Evolutionary conservation across 768 basidiomycete genomes (phyloP).

Genomic region (Leccinum longicurvipes): DNA sequence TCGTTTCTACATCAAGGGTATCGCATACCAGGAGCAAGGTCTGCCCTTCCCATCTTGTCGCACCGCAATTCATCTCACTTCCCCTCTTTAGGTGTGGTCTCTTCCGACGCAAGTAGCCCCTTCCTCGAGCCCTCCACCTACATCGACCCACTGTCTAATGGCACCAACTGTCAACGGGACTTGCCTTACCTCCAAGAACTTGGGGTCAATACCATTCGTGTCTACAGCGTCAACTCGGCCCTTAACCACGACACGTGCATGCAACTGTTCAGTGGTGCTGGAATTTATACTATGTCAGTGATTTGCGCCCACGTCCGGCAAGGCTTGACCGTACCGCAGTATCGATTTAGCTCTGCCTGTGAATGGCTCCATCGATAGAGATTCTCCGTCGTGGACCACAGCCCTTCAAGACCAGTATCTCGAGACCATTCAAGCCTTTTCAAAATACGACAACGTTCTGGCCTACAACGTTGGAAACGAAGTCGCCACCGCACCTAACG

Average conservation of each 20-base stretch:
- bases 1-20: constrained; percentile 85
- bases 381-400: constrained; percentile 72
- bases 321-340: constrained; percentile 38
- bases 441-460: constrained; percentile 84
- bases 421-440: constrained; percentile 72
- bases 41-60: not conserved
- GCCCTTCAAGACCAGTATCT: constrained; percentile 79
- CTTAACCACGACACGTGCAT: constrained; percentile 89
- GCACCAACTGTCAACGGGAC: constrained; percentile 70
- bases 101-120: constrained; percentile 50
- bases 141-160: constrained; percentile 73
- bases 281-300: constrained; percentile 86
- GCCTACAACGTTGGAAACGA: constrained; percentile 93
- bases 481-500: constrained; percentile 49
- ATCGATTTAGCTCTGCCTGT: constrained; percentile 83
- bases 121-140: constrained; percentile 73
- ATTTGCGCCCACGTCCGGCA: not conserved
- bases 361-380: constrained; percentile 81
- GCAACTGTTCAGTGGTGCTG: constrained; percentile 67
- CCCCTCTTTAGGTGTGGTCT: constrained; percentile 31
- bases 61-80: not conserved
- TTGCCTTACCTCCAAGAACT: constrained; percentile 73
- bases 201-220: constrained; percentile 77
- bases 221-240: constrained; percentile 81
- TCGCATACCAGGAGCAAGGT: constrained; percentile 87